These are phyloP conservation scores for Penicillium maclennaniae DNA, from an alignment of 495 filamentous ascomycete genomes.

Conservation along the genomic window DNA sequence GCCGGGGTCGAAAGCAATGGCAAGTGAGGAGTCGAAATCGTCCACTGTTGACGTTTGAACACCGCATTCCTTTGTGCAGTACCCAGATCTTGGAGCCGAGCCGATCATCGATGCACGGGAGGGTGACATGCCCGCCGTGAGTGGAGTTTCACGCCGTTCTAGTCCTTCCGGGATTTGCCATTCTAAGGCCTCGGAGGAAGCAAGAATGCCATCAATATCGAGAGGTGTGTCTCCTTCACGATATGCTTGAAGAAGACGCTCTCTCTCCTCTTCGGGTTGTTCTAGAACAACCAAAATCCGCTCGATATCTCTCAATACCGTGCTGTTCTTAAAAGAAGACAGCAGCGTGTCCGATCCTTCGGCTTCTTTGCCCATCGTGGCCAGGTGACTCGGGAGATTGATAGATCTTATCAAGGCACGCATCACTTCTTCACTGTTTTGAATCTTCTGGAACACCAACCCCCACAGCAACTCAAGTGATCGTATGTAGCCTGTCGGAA, in stretches of 20 bases:
- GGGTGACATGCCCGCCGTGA: slow-evolving; percentile 27
- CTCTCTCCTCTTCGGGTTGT: slow-evolving; percentile 37
- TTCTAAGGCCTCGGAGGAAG: slow-evolving; percentile 35
- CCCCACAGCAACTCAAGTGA: slow-evolving; percentile 41
- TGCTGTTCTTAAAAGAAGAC: slow-evolving; percentile 52
- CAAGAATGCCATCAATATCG: slow-evolving; percentile 33
- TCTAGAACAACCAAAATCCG: slow-evolving; percentile 44
- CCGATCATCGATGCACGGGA: slow-evolving; percentile 24
- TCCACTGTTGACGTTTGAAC: slow-evolving; percentile 22
- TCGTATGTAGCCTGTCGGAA: slow-evolving; percentile 44
- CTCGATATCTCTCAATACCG: slow-evolving; percentile 51
- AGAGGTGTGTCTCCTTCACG: slow-evolving; percentile 32
- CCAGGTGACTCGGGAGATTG: slow-evolving; percentile 39
- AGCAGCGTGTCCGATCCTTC: slow-evolving; percentile 45
- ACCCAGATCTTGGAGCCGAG: slow-evolving; percentile 11
- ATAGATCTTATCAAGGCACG: slow-evolving; percentile 36
- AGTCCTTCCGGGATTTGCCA: slow-evolving; percentile 37
- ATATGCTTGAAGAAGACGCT: slow-evolving; percentile 20
- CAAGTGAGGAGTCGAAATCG: slow-evolving; percentile 3
- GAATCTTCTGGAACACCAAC: slow-evolving; percentile 40
- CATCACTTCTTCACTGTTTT: slow-evolving; percentile 44
- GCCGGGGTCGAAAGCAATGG: slow-evolving; percentile 2
- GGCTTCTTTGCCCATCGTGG: slow-evolving; percentile 44
- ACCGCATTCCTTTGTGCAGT: slow-evolving; percentile 24
- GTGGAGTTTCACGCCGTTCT: slow-evolving; percentile 19